Conservation (phyloP, 352 stramenopile genomes). For the Phytophthora citricola region DNA sequence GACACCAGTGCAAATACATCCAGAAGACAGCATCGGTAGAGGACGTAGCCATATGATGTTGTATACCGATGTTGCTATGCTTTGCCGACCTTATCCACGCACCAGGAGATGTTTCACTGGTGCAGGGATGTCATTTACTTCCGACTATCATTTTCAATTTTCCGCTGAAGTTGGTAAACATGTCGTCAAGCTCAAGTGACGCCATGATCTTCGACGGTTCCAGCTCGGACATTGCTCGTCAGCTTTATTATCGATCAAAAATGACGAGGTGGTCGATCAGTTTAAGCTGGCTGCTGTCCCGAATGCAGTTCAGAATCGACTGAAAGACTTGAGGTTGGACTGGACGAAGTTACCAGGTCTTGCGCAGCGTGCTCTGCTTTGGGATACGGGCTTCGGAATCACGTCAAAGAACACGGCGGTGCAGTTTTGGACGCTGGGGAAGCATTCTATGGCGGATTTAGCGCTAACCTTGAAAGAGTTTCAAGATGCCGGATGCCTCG, state of each 20-base stretch:
- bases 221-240: slow-evolving; percentile 40
- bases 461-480: slow-evolving; percentile 19
- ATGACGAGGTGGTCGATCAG: neutral
- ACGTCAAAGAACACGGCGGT: slow-evolving; percentile 8
- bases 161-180: neutral
- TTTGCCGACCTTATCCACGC: no score
- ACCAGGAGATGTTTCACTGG: no score
- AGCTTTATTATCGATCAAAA: slow-evolving; percentile 27
- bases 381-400: slow-evolving; percentile 36
- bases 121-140: no score
- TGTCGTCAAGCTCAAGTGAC: slow-evolving; percentile 4
- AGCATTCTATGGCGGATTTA: slow-evolving; percentile 28
- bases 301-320: slow-evolving; percentile 6
- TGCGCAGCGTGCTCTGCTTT: slow-evolving; percentile 36
- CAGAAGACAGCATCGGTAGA: no score
- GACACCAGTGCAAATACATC: no score
- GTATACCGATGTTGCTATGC: no score
- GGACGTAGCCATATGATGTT: no score
- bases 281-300: slow-evolving; percentile 8
- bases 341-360: slow-evolving; percentile 27
- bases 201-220: slow-evolving; percentile 31
- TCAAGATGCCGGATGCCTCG: slow-evolving; percentile 8
- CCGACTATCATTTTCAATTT: no score
- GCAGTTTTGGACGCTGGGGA: slow-evolving; percentile 23
- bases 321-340: slow-evolving; percentile 10